These are phyloP conservation scores for Phyllostachys edulis DNA, from an alignment of 176 grass and related monocot genomes.

Conservation along the genomic window DNA sequence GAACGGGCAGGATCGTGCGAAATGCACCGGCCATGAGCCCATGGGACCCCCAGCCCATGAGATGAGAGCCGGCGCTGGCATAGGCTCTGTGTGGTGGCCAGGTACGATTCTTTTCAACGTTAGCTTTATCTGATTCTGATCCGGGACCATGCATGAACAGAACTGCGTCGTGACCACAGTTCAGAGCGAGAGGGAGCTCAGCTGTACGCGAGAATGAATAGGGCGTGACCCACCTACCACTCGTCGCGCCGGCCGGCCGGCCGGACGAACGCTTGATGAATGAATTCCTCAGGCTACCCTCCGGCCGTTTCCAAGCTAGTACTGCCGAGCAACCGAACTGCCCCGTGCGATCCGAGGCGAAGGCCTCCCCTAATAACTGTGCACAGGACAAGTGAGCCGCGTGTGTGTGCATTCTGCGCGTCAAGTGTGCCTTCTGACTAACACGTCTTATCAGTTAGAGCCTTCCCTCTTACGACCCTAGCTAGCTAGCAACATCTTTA, in stretches of 20 bases:
- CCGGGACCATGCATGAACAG: conserved; percentile 34
- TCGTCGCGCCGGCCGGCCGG: neutral
- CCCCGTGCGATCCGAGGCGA: neutral
- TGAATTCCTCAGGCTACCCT: neutral
- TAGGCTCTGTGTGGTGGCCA: neutral
- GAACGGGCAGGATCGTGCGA: neutral
- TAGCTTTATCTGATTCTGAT: too few relatives aligned
- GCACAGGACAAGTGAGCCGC: neutral
- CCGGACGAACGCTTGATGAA: too few relatives aligned
- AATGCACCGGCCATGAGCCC: neutral
- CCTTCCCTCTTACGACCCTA: neutral
- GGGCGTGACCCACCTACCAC: neutral
- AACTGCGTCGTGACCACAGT: conserved; percentile 37
- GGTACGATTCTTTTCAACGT: neutral
- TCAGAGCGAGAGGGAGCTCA: neutral
- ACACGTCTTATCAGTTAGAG: neutral
- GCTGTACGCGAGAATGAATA: conserved; percentile 31
- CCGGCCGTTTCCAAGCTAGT: neutral
- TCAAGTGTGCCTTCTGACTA: conserved; percentile 9
- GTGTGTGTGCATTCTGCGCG: neutral
- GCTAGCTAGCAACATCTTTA: neutral
- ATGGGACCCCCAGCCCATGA: neutral
- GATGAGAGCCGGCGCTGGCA: neutral
- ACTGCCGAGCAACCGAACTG: neutral
- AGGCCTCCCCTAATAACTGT: neutral